phyloP scores from a whole-genome alignment of 2,329 filamentous ascomycete genomes.

The Pyrenochaeta sp. region DNA sequence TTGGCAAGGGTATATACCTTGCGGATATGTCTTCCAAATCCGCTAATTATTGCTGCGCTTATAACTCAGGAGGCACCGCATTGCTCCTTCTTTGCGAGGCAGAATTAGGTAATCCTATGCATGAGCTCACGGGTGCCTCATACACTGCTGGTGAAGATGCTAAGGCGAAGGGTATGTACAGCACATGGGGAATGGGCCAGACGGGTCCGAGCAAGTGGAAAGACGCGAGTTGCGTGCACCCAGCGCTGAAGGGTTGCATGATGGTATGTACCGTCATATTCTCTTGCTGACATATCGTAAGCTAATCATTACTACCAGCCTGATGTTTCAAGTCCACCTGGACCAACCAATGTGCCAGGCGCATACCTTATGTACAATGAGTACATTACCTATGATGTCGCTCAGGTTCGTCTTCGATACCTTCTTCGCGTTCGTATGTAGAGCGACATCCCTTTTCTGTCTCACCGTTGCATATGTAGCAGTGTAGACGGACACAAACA shows the following conservation, averaged over 20 bases:
- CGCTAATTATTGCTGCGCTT: slow-evolving; percentile 75
- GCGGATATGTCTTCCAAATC: slow-evolving; percentile 84
- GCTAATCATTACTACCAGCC: slow-evolving; percentile 29
- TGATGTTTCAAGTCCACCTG: slow-evolving; percentile 52
- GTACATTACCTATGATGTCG: slow-evolving; percentile 75
- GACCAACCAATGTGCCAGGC: slow-evolving; percentile 56
- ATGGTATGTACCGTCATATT: slow-evolving; percentile 64
- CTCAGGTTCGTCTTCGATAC: slow-evolving; percentile 75
- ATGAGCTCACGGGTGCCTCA: slow-evolving; percentile 65
- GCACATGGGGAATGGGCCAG: slow-evolving; percentile 75
- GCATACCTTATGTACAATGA: slow-evolving; percentile 73
- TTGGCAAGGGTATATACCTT: slow-evolving; percentile 88
- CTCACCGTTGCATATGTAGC: background rate
- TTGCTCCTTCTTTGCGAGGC: slow-evolving; percentile 85
- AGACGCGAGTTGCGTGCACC: slow-evolving; percentile 73
- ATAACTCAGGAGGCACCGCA: slow-evolving; percentile 71
- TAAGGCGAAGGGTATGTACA: slow-evolving; percentile 65
- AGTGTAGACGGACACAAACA: background rate
- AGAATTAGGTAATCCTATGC: slow-evolving; percentile 79
- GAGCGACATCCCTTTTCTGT: background rate
- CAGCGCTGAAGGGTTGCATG: slow-evolving; percentile 70
- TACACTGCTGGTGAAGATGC: slow-evolving; percentile 72
- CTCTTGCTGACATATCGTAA: background rate
- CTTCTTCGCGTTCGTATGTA: slow-evolving; percentile 65
- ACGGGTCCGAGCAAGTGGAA: slow-evolving; percentile 76